A percentile compares a stretch with the other conserved stretches of the same genome.
Conservation (phyloP, 108 stramenopile species). For the Schizochytrium sp. region DNA sequence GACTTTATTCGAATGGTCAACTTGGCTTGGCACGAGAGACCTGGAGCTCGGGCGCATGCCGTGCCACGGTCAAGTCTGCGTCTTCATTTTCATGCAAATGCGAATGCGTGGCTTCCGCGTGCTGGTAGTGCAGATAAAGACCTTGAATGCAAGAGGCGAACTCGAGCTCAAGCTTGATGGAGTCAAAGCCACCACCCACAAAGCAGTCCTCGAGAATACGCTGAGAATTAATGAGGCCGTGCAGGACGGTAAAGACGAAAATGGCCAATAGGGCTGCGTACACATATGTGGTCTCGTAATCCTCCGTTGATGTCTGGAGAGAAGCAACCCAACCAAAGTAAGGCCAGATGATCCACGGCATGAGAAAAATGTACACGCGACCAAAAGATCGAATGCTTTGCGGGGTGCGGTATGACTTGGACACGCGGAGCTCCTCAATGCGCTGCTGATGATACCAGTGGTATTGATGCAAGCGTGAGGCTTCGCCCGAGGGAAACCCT, state of each 20-base stretch:
- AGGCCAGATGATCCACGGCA: slow-evolving; percentile 14
- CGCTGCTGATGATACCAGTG: slow-evolving; percentile 18
- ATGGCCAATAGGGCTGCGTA: not conserved
- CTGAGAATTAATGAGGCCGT: slow-evolving; percentile 19
- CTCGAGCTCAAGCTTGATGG: slow-evolving; percentile 4
- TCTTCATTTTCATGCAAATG: too few species aligned
- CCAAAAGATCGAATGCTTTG: slow-evolving; percentile 13
- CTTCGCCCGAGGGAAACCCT: slow-evolving; percentile 32
- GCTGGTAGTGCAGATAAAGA: not conserved
- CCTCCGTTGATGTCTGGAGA: not conserved
- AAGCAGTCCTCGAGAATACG: not conserved
- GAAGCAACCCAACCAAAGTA: slow-evolving; percentile 21
- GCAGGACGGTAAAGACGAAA: not conserved
- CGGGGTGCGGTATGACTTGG: slow-evolving; percentile 31
- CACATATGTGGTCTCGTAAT: not conserved
- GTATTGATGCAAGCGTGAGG: slow-evolving; percentile 27
- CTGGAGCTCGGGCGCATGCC: too few species aligned
- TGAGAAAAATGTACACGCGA: slow-evolving; percentile 13
- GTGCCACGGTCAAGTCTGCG: too few species aligned
- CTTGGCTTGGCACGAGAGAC: too few species aligned
- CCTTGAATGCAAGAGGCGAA: not conserved
- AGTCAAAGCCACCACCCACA: not conserved
- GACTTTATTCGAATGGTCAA: too few species aligned
- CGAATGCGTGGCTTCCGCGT: not conserved
- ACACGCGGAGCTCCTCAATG: slow-evolving; percentile 19